A percentile compares a stretch with the other conserved stretches of the same genome.
Conservation (phyloP, 306 rosid genomes). For the Alnus glutinosa region DNA sequence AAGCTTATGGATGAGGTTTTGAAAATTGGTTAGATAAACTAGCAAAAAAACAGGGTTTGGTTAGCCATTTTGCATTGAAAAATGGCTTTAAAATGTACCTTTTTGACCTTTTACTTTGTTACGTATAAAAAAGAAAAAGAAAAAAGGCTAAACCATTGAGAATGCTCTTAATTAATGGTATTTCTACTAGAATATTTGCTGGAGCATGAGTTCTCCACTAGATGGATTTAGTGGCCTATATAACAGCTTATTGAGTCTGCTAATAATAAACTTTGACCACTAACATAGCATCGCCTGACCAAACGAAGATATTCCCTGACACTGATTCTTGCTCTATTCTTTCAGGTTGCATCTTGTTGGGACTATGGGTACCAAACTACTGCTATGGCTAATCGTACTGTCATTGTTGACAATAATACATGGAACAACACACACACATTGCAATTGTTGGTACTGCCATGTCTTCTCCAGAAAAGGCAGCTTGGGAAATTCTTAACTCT, state of each 20-base stretch:
- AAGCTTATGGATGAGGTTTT: too few species aligned
- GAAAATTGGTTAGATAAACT: too few species aligned
- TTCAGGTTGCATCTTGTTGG: constrained; percentile 99
- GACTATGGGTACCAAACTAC: constrained; percentile 99
- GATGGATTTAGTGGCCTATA: too few species aligned
- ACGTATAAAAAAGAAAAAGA: too few species aligned
- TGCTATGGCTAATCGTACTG: constrained; percentile 99
- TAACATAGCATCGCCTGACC: not conserved
- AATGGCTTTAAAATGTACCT: not conserved
- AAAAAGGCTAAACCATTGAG: too few species aligned
- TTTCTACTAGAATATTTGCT: too few species aligned
- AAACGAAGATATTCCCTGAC: constrained; percentile 10
- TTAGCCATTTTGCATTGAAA: too few species aligned
- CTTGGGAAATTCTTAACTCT: constrained; percentile 97
- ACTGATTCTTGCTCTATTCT: constrained; percentile 23
- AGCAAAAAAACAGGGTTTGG: too few species aligned
- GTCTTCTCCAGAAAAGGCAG: constrained; percentile 99
- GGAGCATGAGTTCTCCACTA: too few species aligned
- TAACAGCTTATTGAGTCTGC: not conserved
- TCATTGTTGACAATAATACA: constrained; percentile 97
- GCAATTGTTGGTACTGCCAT: constrained; percentile 99
- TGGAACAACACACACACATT: constrained; percentile 98
- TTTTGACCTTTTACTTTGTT: too few species aligned
- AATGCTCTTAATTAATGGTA: too few species aligned
- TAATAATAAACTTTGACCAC: not conserved